phyloP scores from a whole-genome alignment of 495 filamentous ascomycete genomes.

The Terfezia claveryi region DNA sequence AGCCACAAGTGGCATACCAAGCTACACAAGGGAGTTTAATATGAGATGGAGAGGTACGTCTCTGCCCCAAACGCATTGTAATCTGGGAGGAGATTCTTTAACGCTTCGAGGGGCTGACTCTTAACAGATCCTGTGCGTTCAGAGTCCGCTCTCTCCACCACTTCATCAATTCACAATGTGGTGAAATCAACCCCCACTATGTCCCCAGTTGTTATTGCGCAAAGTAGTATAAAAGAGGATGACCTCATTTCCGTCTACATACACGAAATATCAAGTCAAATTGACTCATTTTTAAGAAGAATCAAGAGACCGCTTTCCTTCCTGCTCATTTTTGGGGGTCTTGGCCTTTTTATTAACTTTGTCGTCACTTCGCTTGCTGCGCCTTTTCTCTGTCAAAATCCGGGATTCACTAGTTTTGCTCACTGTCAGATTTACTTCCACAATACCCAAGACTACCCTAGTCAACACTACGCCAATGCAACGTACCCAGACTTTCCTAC shows the following conservation, averaged over 20 bases:
- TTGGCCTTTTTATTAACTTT: conserved; percentile 9
- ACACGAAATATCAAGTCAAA: conserved; percentile 16
- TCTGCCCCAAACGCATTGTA: conserved; percentile 1
- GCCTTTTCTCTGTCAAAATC: conserved; percentile 1
- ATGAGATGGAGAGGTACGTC: conserved; percentile 15
- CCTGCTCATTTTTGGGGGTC: conserved; percentile 11
- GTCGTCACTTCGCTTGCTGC: not conserved
- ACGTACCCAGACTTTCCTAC: conserved; percentile 18
- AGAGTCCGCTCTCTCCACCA: not conserved
- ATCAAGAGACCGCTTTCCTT: conserved; percentile 15
- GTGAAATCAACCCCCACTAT: not conserved
- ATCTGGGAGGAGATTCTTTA: too few species aligned
- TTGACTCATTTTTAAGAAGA: conserved; percentile 14
- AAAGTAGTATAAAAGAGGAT: not conserved
- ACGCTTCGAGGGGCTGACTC: too few species aligned
- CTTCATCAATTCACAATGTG: not conserved
- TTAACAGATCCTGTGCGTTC: not conserved
- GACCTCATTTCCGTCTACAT: conserved; percentile 13
- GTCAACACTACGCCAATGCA: conserved; percentile 11
- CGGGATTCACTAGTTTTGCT: not conserved
- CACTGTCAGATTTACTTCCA: not conserved
- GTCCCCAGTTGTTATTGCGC: not conserved
- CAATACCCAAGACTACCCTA: not conserved
- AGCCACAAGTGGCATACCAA: conserved; percentile 16
- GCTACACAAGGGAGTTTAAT: conserved; percentile 13